phyloP scores from a whole-genome alignment of 2,329 filamentous ascomycete species.

The Aspergillus bombycis region DNA sequence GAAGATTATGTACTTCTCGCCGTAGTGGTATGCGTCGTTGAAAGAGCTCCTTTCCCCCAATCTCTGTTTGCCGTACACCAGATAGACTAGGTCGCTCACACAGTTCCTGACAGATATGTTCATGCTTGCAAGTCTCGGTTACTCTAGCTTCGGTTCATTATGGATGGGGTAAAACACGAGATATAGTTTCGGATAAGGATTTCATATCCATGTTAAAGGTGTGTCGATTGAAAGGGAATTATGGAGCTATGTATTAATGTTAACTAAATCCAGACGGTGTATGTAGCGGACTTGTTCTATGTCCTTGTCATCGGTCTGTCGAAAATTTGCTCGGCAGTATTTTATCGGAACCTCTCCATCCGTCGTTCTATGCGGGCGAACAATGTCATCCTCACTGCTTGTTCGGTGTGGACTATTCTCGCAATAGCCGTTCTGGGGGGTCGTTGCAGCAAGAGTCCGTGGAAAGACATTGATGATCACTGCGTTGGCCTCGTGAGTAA shows the following conservation, averaged over 20 bases:
- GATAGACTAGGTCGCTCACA: neutral
- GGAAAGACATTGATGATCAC: slow-evolving; percentile 34
- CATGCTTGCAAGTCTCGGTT: slow-evolving; percentile 41
- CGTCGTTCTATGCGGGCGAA: slow-evolving; percentile 17
- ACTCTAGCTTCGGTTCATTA: slow-evolving; percentile 42
- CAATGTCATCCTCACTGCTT: slow-evolving; percentile 30
- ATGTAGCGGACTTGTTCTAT: slow-evolving; percentile 46
- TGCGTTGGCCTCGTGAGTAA: slow-evolving; percentile 39
- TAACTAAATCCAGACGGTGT: slow-evolving; percentile 33
- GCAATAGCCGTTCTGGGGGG: slow-evolving; percentile 42
- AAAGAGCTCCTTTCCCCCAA: slow-evolving; percentile 7
- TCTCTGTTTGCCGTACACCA: neutral
- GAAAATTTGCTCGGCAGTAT: slow-evolving; percentile 39
- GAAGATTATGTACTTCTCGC: slow-evolving; percentile 41
- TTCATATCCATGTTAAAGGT: slow-evolving; percentile 41
- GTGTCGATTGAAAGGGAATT: neutral
- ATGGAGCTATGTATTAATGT: neutral
- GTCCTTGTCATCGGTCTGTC: slow-evolving; percentile 45
- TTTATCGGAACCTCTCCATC: slow-evolving; percentile 25
- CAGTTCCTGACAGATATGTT: slow-evolving; percentile 30
- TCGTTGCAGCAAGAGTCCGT: slow-evolving; percentile 40
- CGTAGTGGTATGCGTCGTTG: slow-evolving; percentile 29
- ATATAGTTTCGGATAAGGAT: slow-evolving; percentile 24
- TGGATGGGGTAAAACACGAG: slow-evolving; percentile 44
- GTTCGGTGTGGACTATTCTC: slow-evolving; percentile 36